These are phyloP conservation scores for Phytophthora meadii DNA, from an alignment of 352 stramenopile genomes.

Conservation along the genomic window DNA sequence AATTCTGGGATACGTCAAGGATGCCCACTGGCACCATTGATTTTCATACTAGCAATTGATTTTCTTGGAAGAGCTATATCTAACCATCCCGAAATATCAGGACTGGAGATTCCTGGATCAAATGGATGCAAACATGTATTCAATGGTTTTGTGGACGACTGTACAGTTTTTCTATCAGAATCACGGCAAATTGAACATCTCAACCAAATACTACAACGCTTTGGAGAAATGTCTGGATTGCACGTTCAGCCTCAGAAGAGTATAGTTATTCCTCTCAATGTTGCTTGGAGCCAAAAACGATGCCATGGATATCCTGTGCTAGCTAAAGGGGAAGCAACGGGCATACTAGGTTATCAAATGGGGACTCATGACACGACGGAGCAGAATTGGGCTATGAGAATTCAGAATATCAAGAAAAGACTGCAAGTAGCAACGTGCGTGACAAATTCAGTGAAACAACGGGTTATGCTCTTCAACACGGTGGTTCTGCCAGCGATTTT, in stretches of 20 bases:
- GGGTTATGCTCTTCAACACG: neutral
- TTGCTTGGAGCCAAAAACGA: neutral
- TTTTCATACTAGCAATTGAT: neutral
- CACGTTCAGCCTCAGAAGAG: neutral
- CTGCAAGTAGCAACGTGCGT: neutral
- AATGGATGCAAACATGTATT: neutral
- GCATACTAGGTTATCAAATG: neutral
- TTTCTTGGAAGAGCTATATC: neutral
- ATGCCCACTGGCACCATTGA: neutral
- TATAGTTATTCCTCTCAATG: neutral
- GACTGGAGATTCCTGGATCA: neutral
- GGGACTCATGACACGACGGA: neutral
- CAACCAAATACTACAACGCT: neutral
- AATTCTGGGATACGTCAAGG: neutral
- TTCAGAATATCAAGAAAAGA: neutral
- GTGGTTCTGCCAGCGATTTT: neutral
- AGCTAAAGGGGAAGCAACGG: neutral
- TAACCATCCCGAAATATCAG: neutral
- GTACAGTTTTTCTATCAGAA: neutral
- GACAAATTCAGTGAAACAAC: neutral
- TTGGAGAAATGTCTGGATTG: neutral
- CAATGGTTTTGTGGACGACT: neutral
- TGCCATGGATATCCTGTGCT: neutral
- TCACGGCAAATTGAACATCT: neutral
- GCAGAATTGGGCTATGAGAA: neutral